Conservation (phyloP, 129 eudicot species). For the Smallanthus sonchifolius region DNA sequence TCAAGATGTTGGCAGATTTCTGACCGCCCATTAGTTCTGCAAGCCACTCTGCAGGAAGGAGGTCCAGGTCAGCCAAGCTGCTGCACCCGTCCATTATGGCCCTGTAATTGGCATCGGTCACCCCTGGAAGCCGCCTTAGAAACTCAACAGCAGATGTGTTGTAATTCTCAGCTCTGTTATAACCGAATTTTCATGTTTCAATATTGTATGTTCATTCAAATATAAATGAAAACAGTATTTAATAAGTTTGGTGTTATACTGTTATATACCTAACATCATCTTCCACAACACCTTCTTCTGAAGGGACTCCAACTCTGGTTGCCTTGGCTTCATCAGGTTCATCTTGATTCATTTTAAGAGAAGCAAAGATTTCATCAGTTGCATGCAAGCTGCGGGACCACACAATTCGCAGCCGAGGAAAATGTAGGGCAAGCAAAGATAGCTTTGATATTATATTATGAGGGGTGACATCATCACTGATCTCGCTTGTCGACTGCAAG, state of each 20-base stretch:
- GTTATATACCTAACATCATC: constrained; percentile 70
- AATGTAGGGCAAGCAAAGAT: constrained; percentile 79
- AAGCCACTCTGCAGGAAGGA: constrained; percentile 66
- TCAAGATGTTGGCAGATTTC: constrained; percentile 77
- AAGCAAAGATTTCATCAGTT: constrained; percentile 89
- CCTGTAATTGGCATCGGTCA: constrained; percentile 85
- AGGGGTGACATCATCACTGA: constrained; percentile 85
- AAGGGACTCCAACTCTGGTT: constrained; percentile 90
- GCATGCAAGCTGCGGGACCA: constrained; percentile 99
- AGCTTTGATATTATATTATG: constrained; percentile 80
- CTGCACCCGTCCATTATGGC: constrained; percentile 81
- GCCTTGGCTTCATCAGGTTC: constrained; percentile 98
- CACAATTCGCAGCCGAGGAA: constrained; percentile 84
- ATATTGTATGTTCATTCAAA: neutral
- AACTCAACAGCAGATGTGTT: constrained; percentile 95
- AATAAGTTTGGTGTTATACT: neutral
- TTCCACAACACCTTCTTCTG: constrained; percentile 88
- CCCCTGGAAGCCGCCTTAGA: constrained; percentile 91
- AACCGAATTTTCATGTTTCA: neutral
- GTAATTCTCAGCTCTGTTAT: constrained; percentile 83
- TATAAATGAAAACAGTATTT: neutral
- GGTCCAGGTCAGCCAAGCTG: constrained; percentile 81
- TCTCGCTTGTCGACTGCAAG: constrained; percentile 83
- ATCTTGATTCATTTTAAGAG: constrained; percentile 85
- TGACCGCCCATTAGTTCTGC: constrained; percentile 91